Conservation (phyloP, 169 alveolate genomes). For the Cryptosporidium ubiquitum region DNA sequence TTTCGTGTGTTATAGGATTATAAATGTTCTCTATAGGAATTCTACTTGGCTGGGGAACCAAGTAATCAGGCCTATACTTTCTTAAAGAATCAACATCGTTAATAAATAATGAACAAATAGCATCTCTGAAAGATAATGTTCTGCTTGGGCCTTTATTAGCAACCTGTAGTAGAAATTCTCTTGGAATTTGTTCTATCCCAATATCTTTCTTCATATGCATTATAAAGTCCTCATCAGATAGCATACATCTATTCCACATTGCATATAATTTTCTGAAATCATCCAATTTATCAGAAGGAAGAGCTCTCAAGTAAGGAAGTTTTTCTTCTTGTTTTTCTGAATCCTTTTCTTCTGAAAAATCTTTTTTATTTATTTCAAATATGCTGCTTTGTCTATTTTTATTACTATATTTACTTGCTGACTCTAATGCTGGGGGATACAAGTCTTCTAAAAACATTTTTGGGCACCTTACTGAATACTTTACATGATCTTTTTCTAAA, state of each 20-base stretch:
- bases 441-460: conserved; percentile 59
- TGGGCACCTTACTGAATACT: conserved; percentile 61
- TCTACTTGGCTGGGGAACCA: conserved; percentile 8
- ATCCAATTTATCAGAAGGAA: conserved; percentile 37
- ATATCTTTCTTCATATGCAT: conserved; percentile 61
- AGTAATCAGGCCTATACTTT: conserved; percentile 12
- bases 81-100: conserved; percentile 69
- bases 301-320: conserved; percentile 31
- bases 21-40: conserved; percentile 18
- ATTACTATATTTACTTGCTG: conserved; percentile 43
- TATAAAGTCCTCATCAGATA: conserved; percentile 49
- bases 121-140: conserved; percentile 55
- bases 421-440: conserved; percentile 66
- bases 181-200: conserved; percentile 48
- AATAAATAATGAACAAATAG: conserved; percentile 60
- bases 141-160: conserved; percentile 71
- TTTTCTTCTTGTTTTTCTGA: conserved; percentile 8
- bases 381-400: conserved; percentile 3
- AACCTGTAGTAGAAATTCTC: conserved; percentile 40
- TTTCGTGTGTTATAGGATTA: conserved; percentile 42
- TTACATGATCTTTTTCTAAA: conserved; percentile 62
- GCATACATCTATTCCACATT: conserved; percentile 72
- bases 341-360: background rate
- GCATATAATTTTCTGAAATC: conserved; percentile 72
- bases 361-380: conserved; percentile 19